Conservation (phyloP, 2,329 filamentous ascomycete genomes). For the Aspergillus pseudoviridinutans region DNA sequence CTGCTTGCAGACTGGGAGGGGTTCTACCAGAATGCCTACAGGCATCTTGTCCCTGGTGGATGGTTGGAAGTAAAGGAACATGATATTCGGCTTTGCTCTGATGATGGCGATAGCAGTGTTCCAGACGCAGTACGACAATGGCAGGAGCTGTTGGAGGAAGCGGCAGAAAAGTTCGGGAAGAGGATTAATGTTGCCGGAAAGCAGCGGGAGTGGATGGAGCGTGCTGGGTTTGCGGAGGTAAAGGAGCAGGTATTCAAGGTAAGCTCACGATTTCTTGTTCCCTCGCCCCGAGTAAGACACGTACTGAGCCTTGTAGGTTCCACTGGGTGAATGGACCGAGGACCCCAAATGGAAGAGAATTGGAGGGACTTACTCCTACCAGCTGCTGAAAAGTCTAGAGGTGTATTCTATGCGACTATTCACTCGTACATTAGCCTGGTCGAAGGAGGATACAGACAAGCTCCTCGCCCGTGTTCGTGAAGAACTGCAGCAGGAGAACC, state of each 20-base stretch:
- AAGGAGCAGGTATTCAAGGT: too few relatives aligned
- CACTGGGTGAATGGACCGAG: too few relatives aligned
- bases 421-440: conserved; percentile 8
- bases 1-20: neutral
- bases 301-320: too few relatives aligned
- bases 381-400: neutral
- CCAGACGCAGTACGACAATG: too few relatives aligned
- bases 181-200: too few relatives aligned
- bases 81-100: conserved; percentile 2
- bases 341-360: too few relatives aligned
- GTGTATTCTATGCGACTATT: conserved; percentile 7
- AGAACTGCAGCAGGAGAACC: neutral
- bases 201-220: too few relatives aligned
- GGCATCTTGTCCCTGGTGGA: conserved; percentile 4
- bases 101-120: neutral
- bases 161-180: too few relatives aligned
- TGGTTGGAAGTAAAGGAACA: conserved; percentile 8
- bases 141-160: too few relatives aligned
- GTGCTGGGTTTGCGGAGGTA: too few relatives aligned
- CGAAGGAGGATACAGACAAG: conserved; percentile 6
- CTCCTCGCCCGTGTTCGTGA: neutral
- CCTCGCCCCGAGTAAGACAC: too few relatives aligned
- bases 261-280: too few relatives aligned
- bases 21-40: neutral
- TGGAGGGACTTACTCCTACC: neutral